A percentile compares a stretch with the other conserved stretches of the same genome.
phyloP scores from a whole-genome alignment of 1,284 basidiomycete genomes.

The Fomitopsis palustris region DNA sequence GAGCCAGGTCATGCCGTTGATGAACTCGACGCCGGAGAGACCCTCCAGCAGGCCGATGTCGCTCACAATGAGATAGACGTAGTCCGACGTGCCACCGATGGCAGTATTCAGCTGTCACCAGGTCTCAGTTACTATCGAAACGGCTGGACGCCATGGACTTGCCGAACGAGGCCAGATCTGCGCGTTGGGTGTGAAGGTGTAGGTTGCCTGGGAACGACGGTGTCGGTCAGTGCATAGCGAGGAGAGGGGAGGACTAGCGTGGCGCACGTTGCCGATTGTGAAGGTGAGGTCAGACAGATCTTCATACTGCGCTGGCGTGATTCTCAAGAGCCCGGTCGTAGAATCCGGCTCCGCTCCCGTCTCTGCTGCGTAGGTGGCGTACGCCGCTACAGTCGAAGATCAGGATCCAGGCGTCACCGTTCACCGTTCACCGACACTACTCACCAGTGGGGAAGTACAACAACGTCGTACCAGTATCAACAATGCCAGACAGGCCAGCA shows the following conservation, averaged over 20 bases:
- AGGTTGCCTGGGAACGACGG: conserved; percentile 24
- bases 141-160: conserved; percentile 11
- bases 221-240: background rate
- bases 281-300: conserved; percentile 26
- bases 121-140: no score
- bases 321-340: conserved; percentile 23
- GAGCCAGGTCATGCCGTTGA: conserved; percentile 32
- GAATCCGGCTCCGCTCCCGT: conserved; percentile 23
- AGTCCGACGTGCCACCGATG: conserved; percentile 22
- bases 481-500: conserved; percentile 21
- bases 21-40: conserved; percentile 26
- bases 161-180: conserved; percentile 46
- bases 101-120: conserved; percentile 14
- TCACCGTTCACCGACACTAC: background rate
- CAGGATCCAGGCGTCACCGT: background rate
- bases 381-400: conserved; percentile 13
- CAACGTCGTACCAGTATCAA: conserved; percentile 31
- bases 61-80: conserved; percentile 27
- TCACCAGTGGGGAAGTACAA: conserved; percentile 33
- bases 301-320: conserved; percentile 21
- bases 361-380: conserved; percentile 18
- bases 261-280: conserved; percentile 23
- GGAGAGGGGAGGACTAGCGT: background rate
- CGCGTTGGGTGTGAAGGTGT: conserved; percentile 41
- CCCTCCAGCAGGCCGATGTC: conserved; percentile 18